A percentile compares a stretch with the other conserved stretches of the same genome.
Evolutionary conservation across 257 asterid species (phyloP).

Genomic region (Craterostigma plantagineum): DNA sequence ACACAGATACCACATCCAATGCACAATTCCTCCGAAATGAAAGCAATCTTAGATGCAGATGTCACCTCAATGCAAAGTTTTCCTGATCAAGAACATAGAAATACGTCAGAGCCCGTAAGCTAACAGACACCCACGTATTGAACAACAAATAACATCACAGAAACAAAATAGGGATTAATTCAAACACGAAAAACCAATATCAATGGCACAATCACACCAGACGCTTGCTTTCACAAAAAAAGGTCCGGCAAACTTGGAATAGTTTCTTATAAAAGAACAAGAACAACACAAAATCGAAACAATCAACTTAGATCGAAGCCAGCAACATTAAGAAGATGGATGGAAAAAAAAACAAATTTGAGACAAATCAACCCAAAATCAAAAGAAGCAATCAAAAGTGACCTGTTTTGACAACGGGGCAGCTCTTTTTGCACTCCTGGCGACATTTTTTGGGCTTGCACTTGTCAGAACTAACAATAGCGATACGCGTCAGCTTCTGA

Average conservation of each 20-base stretch:
- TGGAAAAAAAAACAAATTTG: neutral
- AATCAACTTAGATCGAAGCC: too few relatives aligned
- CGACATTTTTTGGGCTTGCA: slow-evolving; percentile 95
- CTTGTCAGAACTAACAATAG: slow-evolving; percentile 82
- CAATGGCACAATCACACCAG: too few relatives aligned
- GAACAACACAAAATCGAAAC: too few relatives aligned
- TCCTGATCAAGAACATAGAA: slow-evolving; percentile 25
- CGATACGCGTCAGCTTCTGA: slow-evolving; percentile 88
- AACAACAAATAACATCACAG: too few relatives aligned
- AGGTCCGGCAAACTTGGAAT: too few relatives aligned
- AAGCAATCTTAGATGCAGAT: slow-evolving; percentile 62
- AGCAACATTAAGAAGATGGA: neutral
- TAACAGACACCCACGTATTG: neutral
- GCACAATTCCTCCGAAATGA: slow-evolving; percentile 91
- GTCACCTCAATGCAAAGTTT: slow-evolving; percentile 89
- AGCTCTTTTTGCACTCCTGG: slow-evolving; percentile 86
- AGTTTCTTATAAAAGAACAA: too few relatives aligned
- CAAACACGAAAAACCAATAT: too few relatives aligned
- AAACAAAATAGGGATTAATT: too few relatives aligned
- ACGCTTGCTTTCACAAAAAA: too few relatives aligned
- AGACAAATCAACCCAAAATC: neutral
- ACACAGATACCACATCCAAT: slow-evolving; percentile 97
- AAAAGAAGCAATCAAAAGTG: neutral
- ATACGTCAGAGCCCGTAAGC: neutral
- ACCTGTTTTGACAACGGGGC: slow-evolving; percentile 97